phyloP scores from a whole-genome alignment of 192 early-diverging fungal species.

The Mortierella alpina region DNA sequence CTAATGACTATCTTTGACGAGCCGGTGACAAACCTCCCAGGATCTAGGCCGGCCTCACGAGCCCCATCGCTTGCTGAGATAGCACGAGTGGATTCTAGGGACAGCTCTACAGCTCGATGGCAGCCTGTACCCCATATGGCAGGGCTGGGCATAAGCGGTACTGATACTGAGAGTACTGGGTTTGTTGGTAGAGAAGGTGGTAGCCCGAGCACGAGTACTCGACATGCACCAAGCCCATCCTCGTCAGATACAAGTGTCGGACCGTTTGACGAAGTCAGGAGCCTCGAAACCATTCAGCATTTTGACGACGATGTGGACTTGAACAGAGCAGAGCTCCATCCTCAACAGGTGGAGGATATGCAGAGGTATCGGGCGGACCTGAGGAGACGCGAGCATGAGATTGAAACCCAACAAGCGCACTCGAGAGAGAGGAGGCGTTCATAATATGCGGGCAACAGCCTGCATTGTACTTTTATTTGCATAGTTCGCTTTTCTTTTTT shows the following conservation, averaged over 20 bases:
- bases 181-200: not conserved
- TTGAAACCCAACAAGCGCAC: slow-evolving; percentile 23
- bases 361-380: slow-evolving; percentile 7
- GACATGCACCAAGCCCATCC: not conserved
- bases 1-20: slow-evolving; percentile 52
- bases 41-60: slow-evolving; percentile 11
- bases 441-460: too few relatives aligned
- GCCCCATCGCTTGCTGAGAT: not conserved
- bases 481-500: too few relatives aligned
- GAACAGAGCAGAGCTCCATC: slow-evolving; percentile 6
- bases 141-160: not conserved
- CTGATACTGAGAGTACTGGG: not conserved
- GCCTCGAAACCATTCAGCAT: not conserved
- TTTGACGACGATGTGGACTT: slow-evolving; percentile 49
- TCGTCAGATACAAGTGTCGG: slow-evolving; percentile 8
- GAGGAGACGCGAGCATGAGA: slow-evolving; percentile 24
- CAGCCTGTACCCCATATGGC: not conserved
- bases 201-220: too few relatives aligned
- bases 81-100: not conserved
- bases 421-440: not conserved
- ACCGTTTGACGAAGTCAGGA: slow-evolving; percentile 32
- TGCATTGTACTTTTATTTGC: too few relatives aligned
- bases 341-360: slow-evolving; percentile 23
- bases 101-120: not conserved
- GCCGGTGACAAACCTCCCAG: slow-evolving; percentile 10